Conservation (phyloP, 1,139 yeast species). For the Kurtzmaniella quercitrusa region DNA sequence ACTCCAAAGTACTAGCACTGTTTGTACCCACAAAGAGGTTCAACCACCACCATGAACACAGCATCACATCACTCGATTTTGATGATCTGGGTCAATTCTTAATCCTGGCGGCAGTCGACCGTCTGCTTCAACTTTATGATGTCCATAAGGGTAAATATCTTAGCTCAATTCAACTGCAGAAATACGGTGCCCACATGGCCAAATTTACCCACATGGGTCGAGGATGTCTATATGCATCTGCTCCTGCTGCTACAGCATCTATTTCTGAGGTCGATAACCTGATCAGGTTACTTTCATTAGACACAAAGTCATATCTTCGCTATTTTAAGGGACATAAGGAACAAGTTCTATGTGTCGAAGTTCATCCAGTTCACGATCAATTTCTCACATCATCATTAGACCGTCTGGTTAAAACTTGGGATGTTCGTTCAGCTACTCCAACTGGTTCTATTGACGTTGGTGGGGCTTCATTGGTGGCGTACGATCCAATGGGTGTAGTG, state of each 20-base stretch:
- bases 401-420: constrained; percentile 85
- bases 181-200: constrained; percentile 89
- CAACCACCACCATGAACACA: constrained; percentile 50
- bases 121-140: constrained; percentile 81
- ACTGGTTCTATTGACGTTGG: constrained; percentile 62
- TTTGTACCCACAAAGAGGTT: constrained; percentile 59
- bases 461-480: constrained; percentile 56
- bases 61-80: constrained; percentile 78
- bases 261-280: constrained; percentile 57
- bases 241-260: constrained; percentile 32
- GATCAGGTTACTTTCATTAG: constrained; percentile 69
- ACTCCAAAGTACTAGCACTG: constrained; percentile 39
- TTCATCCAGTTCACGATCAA: constrained; percentile 67
- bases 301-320: constrained; percentile 74
- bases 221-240: constrained; percentile 79
- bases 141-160: constrained; percentile 62
- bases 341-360: constrained; percentile 66
- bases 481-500: constrained; percentile 81
- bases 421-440: constrained; percentile 57
- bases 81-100: constrained; percentile 82
- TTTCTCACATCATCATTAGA: constrained; percentile 73
- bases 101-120: constrained; percentile 77
- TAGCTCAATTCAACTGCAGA: constrained; percentile 74
- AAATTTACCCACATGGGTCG: constrained; percentile 74
- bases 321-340: constrained; percentile 86